Evolutionary conservation across 208 protist species (phyloP).

Genomic region (Crithidia fasciculata): DNA sequence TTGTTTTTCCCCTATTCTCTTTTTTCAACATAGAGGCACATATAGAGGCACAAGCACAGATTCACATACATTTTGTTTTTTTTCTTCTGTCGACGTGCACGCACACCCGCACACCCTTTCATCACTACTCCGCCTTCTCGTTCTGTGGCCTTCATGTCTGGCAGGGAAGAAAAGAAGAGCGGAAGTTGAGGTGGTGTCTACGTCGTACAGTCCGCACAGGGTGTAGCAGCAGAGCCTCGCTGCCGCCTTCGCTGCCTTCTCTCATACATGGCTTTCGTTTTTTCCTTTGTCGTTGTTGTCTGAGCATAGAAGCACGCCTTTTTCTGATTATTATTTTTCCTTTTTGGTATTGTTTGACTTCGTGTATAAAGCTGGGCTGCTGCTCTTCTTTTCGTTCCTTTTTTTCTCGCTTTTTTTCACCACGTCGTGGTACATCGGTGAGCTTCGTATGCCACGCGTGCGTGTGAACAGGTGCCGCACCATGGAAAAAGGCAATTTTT

Average conservation of each 20-base stretch:
- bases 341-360: conserved; percentile 1
- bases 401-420: no score
- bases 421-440: no score
- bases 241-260: not conserved
- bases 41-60: conserved; percentile 2
- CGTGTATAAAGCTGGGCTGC: not conserved
- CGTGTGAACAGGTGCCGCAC: not conserved
- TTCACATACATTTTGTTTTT: conserved; percentile 11
- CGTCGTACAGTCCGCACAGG: no score
- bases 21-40: not conserved
- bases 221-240: no score
- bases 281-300: not conserved
- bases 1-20: not conserved
- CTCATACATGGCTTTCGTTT: not conserved
- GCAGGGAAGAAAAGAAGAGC: no score
- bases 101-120: no score
- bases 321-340: not conserved
- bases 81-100: conserved; percentile 14
- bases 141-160: no score
- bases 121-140: no score
- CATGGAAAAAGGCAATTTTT: not conserved
- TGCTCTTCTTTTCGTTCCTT: no score
- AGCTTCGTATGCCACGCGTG: no score
- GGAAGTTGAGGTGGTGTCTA: no score
- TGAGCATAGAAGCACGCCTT: conserved; percentile 19